Conservation (phyloP, 2,329 filamentous ascomycete genomes). For the Ophiosphaerella korrae region DNA sequence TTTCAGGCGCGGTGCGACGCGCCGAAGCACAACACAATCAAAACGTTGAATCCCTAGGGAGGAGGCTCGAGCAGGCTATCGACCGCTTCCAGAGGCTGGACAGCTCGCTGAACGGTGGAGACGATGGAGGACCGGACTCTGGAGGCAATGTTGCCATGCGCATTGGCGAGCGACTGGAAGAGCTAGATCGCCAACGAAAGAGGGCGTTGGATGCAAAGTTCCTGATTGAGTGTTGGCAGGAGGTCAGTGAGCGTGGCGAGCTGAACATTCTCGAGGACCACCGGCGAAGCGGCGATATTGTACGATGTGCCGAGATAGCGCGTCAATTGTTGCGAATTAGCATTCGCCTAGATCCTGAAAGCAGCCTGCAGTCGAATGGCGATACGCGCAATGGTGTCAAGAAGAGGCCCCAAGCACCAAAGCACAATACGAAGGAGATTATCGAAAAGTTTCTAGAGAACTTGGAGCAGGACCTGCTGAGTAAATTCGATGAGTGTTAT, state of each 20-base stretch:
- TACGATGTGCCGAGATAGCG: constrained; percentile 91
- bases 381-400: constrained; percentile 57
- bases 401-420: constrained; percentile 45
- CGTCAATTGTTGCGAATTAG: constrained; percentile 93
- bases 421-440: constrained; percentile 76
- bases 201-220: constrained; percentile 93
- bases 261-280: constrained; percentile 88
- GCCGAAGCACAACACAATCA: constrained; percentile 92
- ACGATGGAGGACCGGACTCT: constrained; percentile 58
- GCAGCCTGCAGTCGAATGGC: constrained; percentile 53
- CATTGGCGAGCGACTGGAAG: constrained; percentile 91
- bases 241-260: constrained; percentile 88
- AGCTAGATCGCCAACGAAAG: constrained; percentile 88
- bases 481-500: constrained; percentile 98
- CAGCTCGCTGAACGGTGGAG: constrained; percentile 72
- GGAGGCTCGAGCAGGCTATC: constrained; percentile 90
- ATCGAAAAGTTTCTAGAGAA: constrained; percentile 97
- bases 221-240: constrained; percentile 94
- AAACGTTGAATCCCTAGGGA: constrained; percentile 83
- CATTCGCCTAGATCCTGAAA: constrained; percentile 80
- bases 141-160: constrained; percentile 91
- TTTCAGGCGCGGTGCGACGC: constrained; percentile 84
- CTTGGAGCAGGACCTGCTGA: constrained; percentile 90
- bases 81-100: constrained; percentile 90
- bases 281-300: constrained; percentile 84